Evolutionary conservation across 1,284 basidiomycete species (phyloP).

Genomic region (Ustilago loliicola): DNA sequence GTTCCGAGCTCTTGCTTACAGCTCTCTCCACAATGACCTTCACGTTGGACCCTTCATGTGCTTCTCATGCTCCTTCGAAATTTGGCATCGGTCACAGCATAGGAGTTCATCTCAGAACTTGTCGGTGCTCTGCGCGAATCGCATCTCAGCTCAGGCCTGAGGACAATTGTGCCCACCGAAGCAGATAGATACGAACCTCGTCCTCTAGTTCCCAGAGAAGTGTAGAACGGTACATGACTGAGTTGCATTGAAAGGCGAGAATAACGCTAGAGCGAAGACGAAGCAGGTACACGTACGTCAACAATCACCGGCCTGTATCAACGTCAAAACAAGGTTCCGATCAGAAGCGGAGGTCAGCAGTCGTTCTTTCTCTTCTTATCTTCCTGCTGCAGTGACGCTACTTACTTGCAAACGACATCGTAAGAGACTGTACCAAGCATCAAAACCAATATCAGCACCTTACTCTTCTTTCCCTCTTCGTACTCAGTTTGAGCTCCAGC

Average conservation of each 20-base stretch:
- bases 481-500: no score
- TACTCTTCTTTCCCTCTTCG: background rate
- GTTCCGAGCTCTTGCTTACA: constrained; percentile 15
- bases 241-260: no score
- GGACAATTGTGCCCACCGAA: no score
- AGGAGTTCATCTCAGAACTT: no score
- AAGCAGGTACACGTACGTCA: constrained; percentile 25
- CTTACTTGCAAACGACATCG: constrained; percentile 40
- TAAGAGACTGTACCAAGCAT: constrained; percentile 24
- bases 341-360: constrained; percentile 6
- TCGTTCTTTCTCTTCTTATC: background rate
- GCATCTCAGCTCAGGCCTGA: no score
- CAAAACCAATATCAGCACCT: background rate
- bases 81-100: no score
- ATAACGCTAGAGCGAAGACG: background rate
- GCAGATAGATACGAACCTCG: no score
- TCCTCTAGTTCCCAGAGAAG: no score
- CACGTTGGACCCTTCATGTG: no score
- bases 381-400: background rate
- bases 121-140: no score
- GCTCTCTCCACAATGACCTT: background rate
- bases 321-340: background rate
- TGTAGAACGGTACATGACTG: no score
- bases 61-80: no score
- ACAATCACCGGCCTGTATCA: constrained; percentile 35